Conservation (phyloP, 2,329 filamentous ascomycete genomes). For the Fusarium tanahbumbuense region DNA sequence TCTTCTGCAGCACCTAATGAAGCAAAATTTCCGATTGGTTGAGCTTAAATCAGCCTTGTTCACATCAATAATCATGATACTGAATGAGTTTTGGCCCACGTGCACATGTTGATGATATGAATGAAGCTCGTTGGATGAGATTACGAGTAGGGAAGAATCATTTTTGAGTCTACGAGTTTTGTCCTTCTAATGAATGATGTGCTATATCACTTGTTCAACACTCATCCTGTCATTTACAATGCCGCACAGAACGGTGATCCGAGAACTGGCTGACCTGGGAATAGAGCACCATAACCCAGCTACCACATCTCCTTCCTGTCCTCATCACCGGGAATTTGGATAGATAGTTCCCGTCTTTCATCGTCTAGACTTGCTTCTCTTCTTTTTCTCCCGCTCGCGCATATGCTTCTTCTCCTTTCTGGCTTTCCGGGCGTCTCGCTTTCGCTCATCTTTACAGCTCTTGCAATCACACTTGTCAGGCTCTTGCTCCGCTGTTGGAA, state of each 20-base stretch:
- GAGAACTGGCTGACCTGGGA: not conserved
- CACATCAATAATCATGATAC: not conserved
- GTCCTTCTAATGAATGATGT: not conserved
- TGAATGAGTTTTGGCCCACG: too few species aligned
- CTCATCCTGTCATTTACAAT: not conserved
- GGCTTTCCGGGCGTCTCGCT: not conserved
- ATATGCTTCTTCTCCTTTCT: constrained; percentile 1
- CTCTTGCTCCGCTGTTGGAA: not conserved
- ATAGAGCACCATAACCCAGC: not conserved
- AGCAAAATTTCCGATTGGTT: constrained; percentile 10
- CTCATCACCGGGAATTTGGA: not conserved
- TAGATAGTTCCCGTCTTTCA: not conserved
- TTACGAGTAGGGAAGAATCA: not conserved
- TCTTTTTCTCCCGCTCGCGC: not conserved
- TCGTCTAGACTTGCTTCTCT: constrained; percentile 4
- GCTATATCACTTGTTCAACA: not conserved
- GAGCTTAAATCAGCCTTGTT: constrained; percentile 28
- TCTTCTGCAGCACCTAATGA: not conserved
- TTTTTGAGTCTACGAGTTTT: not conserved
- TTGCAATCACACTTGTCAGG: not conserved
- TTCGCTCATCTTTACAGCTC: not conserved
- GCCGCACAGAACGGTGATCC: not conserved
- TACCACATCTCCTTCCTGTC: too few species aligned
- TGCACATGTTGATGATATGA: not conserved
- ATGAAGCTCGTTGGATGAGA: not conserved